Conservation (phyloP, 768 basidiomycete genomes). For the Amanita rubescens region DNA sequence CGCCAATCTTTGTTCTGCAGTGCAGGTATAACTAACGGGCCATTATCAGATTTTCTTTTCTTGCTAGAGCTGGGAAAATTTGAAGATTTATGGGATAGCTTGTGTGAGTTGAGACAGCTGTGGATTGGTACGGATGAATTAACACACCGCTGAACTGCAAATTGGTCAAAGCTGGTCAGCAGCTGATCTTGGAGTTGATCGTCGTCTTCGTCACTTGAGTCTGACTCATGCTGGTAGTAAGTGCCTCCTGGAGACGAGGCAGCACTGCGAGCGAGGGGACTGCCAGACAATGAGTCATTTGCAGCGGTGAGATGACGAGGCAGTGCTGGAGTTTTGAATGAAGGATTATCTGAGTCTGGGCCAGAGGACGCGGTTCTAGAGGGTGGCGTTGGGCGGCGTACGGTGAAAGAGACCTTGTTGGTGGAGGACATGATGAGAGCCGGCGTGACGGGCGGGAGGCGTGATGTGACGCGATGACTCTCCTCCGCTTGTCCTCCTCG, state of each 20-base stretch:
- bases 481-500: background rate
- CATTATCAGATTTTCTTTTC: conserved; percentile 38
- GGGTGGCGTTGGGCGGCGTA: conserved; percentile 69
- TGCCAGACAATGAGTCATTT: conserved; percentile 38
- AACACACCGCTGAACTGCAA: conserved; percentile 84
- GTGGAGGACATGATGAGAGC: background rate
- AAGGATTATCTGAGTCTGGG: conserved; percentile 49
- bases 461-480: conserved; percentile 4
- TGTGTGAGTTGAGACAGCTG: conserved; percentile 24
- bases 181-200: conserved; percentile 54
- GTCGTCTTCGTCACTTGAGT: conserved; percentile 59
- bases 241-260: conserved; percentile 37
- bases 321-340: conserved; percentile 53
- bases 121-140: conserved; percentile 10
- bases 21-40: conserved; percentile 79
- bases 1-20: conserved; percentile 90
- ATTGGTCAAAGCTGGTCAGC: conserved; percentile 63
- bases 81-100: conserved; percentile 27
- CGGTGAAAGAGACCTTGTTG: conserved; percentile 70
- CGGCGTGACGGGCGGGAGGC: too few relatives aligned
- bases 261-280: conserved; percentile 46
- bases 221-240: conserved; percentile 24
- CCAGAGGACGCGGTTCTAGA: conserved; percentile 59
- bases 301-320: conserved; percentile 44
- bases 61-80: conserved; percentile 33